Evolutionary conservation across 768 basidiomycete species (phyloP), one percentile per base, ranked within the genome.

Genomic region (Baorangia bicolor): DNA sequence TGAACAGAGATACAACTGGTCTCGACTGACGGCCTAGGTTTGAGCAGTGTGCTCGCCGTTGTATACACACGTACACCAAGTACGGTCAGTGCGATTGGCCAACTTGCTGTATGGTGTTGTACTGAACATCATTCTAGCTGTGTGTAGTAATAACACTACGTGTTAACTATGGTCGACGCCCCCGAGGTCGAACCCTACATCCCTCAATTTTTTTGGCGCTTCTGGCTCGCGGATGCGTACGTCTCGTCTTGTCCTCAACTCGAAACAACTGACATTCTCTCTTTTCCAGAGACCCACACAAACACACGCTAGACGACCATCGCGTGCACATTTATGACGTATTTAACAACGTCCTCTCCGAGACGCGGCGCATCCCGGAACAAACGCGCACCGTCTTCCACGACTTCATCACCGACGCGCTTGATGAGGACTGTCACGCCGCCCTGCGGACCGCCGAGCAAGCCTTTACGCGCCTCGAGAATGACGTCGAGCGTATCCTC

Each of bases 291-390:
- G 67, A 67, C 51, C 57, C 62, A n/a, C 64, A 51, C 33, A 73
- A 66, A 41, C 65, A 66, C 64, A 61, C 66, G 56, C 49, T 61
- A 57, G 73, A 55, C 58, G 73, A 59, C 64, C 77, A 61, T 61
- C 71, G 81, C 30, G 60, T 85, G 31, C 82, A 84, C 59, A 62
- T 77, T 3, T 84, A 83, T 57, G 76, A 84, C 56, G 74, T 81
- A 8, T 82, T 80, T 58, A 70, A 80, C 30, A 81, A 83, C 59
- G 69, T 73, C 12, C 72, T 85, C 25, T 69, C 71, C 23, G 81
- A 84, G 65, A 76, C 74, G 25, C 67, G 77, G 31, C 66, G 76
- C 31, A 65, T 69, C 20, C 78, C 73, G 0, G 71, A 74, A 9
- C 67, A 68, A 28, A 53, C 57, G 0, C 57, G 65, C 7, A 65